phyloP scores from a whole-genome alignment of 148 eudicot species.

The Cornus florida region DNA sequence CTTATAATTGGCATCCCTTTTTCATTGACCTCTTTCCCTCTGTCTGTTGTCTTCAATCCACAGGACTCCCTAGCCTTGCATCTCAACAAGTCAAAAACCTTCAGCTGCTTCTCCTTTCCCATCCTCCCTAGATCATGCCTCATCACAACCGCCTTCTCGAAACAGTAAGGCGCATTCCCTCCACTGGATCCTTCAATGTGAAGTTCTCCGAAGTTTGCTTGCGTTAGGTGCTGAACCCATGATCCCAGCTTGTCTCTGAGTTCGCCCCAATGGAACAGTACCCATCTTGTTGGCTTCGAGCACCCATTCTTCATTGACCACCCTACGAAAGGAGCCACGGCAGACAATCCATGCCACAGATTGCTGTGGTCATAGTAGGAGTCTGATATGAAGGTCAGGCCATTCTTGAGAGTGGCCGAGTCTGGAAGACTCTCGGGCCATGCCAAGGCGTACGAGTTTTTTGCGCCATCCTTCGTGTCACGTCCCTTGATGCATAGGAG shows the following conservation, averaged over 20 bases:
- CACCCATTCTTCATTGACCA: constrained; percentile 39
- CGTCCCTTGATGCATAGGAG: constrained; percentile 44
- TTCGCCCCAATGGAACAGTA: constrained; percentile 47
- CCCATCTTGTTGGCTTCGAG: constrained; percentile 36
- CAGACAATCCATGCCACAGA: constrained; percentile 43
- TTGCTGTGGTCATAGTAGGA: constrained; percentile 33
- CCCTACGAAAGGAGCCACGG: constrained; percentile 34
- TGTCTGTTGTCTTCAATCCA: constrained; percentile 17
- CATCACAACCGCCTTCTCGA: constrained; percentile 49
- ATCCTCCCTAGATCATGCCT: constrained; percentile 39
- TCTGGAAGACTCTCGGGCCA: constrained; percentile 38
- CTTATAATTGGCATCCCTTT: constrained; percentile 30
- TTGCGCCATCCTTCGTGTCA: constrained; percentile 32
- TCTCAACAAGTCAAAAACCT: constrained; percentile 33
- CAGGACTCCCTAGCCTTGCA: constrained; percentile 44
- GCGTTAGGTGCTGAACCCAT: constrained; percentile 34
- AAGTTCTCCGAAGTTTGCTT: constrained; percentile 10
- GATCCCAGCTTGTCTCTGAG: constrained; percentile 25
- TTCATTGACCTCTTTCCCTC: constrained; percentile 23
- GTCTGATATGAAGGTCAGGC: constrained; percentile 39
- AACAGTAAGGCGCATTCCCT: constrained; percentile 32
- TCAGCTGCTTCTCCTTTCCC: constrained; percentile 23
- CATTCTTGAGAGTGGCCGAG: constrained; percentile 30
- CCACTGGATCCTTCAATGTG: constrained; percentile 20
- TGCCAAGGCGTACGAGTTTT: constrained; percentile 51